Base-by-base conservation (phyloP, 805 yeast species). In the Starmerella bacillaris region DNA sequence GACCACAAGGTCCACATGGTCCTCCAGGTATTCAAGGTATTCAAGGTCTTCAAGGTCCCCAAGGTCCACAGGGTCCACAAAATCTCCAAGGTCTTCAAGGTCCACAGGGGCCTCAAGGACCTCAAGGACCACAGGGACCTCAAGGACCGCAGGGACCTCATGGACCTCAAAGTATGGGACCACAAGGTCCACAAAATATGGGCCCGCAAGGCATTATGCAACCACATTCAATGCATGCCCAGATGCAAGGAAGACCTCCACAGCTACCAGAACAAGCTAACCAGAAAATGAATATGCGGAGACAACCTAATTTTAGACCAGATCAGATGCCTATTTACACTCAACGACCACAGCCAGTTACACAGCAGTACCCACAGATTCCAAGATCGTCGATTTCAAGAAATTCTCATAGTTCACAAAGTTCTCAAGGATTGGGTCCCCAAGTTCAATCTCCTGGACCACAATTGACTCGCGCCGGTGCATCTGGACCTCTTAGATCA, bases 51-150 rank as follows among this genome's bases (percentile, higher is more conserved):
- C 8, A 27, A 9, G 18, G 30, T 18, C 30, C 30, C 17, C 12
- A 15, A 27, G 26, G 26, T 11, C 26, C 26, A 22, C 12, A n/a
- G 9, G n/a, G n/a, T 22, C 9, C n/a, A n/a, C n/a, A 9, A n/a
- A n/a, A n/a, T 11, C 26, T n/a, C n/a, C 26, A 9, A n/a, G 12
- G 12, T n/a, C 9, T n/a, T 22, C n/a, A n/a, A n/a, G n/a, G n/a
- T n/a, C 17, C 31, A 12, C 31, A 28, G 14, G 14, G 12, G 29
- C 39, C 39, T n/a, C 37, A 35, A 17, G 38, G 38, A 4, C 27
- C 18, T 11, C 38, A 35, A 28, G 37, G 18, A 4, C 35, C 35
- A 17, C 38, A 35, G 16, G 19, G 27, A 5, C 16, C 22, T 5
- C 37, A 29, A n/a, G 26, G 26, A 12, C 26, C 26, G 12, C 26